Conservation (phyloP, 2,329 filamentous ascomycete species). For the Nothomitra cinnamomea region DNA sequence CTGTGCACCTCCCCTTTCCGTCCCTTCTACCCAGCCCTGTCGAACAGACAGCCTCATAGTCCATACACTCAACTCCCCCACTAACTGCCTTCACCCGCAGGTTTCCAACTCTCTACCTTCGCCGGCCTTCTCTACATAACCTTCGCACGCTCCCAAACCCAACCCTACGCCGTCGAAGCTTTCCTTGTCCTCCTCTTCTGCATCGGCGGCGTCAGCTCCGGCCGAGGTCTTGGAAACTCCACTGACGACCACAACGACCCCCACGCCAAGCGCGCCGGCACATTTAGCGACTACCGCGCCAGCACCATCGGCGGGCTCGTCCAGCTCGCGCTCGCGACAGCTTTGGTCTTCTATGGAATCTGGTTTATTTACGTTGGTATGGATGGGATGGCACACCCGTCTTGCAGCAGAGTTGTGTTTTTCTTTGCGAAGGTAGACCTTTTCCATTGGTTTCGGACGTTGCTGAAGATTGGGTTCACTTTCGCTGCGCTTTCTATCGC, state of each 20-base stretch:
- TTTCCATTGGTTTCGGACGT: conserved; percentile 8
- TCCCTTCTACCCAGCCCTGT: no score
- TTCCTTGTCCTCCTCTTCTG: conserved; percentile 10
- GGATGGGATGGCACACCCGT: conserved; percentile 8
- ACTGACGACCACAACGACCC: neutral
- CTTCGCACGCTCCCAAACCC: conserved; percentile 6
- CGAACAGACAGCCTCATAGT: no score
- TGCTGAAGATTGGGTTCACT: conserved; percentile 8
- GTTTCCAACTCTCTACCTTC: conserved; percentile 11
- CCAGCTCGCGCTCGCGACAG: conserved; percentile 4
- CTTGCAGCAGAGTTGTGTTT: conserved; percentile 8
- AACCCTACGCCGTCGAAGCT: conserved; percentile 10
- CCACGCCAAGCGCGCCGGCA: neutral
- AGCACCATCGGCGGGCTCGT: conserved; percentile 5
- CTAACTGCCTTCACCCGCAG: no score
- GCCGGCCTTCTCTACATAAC: conserved; percentile 11
- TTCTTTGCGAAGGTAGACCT: conserved; percentile 9
- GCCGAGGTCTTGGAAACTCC: neutral
- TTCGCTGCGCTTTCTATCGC: neutral
- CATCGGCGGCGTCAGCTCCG: conserved; percentile 10
- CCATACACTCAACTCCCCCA: no score
- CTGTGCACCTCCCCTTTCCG: conserved; percentile 3
- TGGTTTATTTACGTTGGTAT: conserved; percentile 11
- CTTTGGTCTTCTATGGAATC: conserved; percentile 8
- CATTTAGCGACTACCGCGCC: conserved; percentile 4